Evolutionary conservation across 805 yeast genomes (phyloP).

Genomic region (Candida caryicola): DNA sequence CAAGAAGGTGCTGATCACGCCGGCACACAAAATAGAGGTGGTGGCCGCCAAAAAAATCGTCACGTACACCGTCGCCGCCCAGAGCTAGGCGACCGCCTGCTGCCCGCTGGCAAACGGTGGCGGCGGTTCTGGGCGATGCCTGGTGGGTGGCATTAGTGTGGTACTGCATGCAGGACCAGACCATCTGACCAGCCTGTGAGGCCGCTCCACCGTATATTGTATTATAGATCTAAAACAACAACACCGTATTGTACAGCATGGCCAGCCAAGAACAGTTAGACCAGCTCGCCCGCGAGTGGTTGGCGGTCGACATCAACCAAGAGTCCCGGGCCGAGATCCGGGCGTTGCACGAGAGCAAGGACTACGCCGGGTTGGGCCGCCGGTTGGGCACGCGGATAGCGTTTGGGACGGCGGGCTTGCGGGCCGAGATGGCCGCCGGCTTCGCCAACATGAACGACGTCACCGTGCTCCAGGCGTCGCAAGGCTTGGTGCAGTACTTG

Average conservation of each 20-base stretch:
- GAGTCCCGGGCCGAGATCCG: constrained; percentile 56
- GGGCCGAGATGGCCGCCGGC: constrained; percentile 89
- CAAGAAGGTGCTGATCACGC: background rate
- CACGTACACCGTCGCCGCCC: no score
- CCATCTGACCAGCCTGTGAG: no score
- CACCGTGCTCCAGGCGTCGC: constrained; percentile 87
- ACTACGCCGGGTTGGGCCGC: constrained; percentile 46
- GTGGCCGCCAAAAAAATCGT: no score
- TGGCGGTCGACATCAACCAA: constrained; percentile 34
- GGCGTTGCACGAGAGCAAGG: constrained; percentile 34
- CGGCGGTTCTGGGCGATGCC: no score
- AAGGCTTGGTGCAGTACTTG: constrained; percentile 63
- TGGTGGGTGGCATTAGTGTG: no score
- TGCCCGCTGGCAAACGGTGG: no score
- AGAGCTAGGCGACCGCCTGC: no score
- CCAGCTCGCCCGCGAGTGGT: constrained; percentile 33
- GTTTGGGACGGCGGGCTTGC: constrained; percentile 92
- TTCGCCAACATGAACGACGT: constrained; percentile 85
- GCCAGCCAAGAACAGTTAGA: constrained; percentile 15
- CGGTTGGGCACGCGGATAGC: constrained; percentile 60
- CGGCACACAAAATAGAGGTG: background rate
- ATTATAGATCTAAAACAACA: no score
- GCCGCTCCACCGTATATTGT: no score
- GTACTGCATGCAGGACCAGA: no score
- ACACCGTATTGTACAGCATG: no score